Evolutionary conservation across 1,284 basidiomycete genomes (phyloP).

Genomic region (Lentinula novae-zelandiae): DNA sequence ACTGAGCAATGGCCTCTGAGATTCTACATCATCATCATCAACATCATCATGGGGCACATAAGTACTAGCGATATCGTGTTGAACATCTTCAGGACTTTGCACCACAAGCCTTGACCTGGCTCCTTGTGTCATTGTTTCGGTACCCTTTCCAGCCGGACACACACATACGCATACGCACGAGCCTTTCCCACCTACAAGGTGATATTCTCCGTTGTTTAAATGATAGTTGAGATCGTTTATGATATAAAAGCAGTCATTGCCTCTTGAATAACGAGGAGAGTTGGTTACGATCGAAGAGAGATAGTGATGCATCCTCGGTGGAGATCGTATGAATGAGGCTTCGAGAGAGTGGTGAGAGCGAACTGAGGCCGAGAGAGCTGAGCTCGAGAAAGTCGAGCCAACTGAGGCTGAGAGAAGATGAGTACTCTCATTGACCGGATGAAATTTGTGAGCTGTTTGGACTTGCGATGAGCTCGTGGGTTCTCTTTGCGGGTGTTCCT

Average conservation of each 20-base stretch:
- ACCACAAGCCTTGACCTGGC: not conserved
- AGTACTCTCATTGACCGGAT: not conserved
- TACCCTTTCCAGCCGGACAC: constrained; percentile 10
- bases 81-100: not conserved
- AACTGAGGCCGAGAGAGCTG: not conserved
- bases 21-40: not conserved
- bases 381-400: not conserved
- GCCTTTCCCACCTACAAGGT: constrained; percentile 14
- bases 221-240: constrained; percentile 18
- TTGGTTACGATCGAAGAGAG: constrained; percentile 12
- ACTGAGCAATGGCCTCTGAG: constrained; percentile 6
- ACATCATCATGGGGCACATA: not conserved
- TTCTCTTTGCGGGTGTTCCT: constrained; percentile 11
- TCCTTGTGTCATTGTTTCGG: not conserved
- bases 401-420: not conserved
- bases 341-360: not conserved
- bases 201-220: constrained; percentile 17
- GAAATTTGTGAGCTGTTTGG: not conserved
- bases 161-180: constrained; percentile 17
- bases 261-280: constrained; percentile 19
- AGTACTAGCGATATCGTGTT: not conserved
- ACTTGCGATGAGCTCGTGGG: constrained; percentile 2
- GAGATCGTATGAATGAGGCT: not conserved
- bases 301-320: constrained; percentile 13
- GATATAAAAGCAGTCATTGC: constrained; percentile 22